Conservation (phyloP, 345 rosid genomes). For the Ceriops zippeliana region DNA sequence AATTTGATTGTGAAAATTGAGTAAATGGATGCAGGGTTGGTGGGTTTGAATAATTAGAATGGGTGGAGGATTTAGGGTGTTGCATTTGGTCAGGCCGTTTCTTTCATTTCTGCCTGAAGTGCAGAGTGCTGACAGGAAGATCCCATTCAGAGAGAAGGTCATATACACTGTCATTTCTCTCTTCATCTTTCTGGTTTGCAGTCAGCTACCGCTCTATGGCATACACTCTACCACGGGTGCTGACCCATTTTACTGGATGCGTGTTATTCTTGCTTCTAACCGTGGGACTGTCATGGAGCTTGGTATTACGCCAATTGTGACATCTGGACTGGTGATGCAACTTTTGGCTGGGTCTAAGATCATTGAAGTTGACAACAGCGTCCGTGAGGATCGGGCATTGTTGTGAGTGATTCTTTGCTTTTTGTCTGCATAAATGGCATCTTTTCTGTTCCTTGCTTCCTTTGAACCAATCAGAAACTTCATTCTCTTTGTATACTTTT, state of each 20-base stretch:
- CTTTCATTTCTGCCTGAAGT: constrained; percentile 55
- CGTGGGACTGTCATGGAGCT: constrained; percentile 81
- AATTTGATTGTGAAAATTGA: no score
- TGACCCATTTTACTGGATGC: constrained; percentile 78
- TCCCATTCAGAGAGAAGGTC: constrained; percentile 68
- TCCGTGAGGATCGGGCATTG: constrained; percentile 69
- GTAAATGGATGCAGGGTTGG: no score
- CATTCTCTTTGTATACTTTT: no score
- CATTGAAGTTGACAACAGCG: constrained; percentile 69
- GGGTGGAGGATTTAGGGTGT: constrained; percentile 27
- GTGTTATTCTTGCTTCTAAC: constrained; percentile 68
- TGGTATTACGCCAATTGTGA: constrained; percentile 71
- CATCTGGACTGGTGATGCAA: constrained; percentile 68
- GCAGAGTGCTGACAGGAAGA: constrained; percentile 61
- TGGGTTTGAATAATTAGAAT: not conserved
- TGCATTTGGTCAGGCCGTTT: constrained; percentile 35
- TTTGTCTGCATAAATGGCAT: not conserved
- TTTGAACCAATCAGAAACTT: no score
- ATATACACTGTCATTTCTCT: constrained; percentile 51
- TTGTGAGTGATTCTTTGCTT: constrained; percentile 35
- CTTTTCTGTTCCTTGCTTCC: no score
- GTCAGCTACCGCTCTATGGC: constrained; percentile 74
- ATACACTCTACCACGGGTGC: constrained; percentile 68
- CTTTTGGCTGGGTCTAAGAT: constrained; percentile 74
- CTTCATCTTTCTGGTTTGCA: constrained; percentile 65